phyloP scores from a whole-genome alignment of 192 early-diverging fungal genomes.

The Linnemannia schmuckeri region DNA sequence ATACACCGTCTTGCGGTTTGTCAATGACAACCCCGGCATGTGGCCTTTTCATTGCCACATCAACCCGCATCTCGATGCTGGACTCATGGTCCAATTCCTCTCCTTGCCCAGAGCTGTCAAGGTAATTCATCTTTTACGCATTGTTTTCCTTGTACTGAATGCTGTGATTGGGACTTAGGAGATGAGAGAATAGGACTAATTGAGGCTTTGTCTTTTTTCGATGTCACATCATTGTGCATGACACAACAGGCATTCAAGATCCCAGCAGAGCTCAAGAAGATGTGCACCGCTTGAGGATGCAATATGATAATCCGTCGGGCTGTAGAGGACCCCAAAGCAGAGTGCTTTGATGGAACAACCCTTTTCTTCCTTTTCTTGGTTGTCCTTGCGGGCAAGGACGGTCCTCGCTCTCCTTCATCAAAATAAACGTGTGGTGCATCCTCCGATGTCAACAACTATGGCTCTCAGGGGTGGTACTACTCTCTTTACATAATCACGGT shows the following conservation, averaged over 20 bases:
- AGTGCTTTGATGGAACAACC: neutral
- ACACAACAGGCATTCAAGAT: neutral
- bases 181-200: neutral
- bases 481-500: too few relatives aligned
- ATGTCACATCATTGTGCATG: neutral
- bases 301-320: too few relatives aligned
- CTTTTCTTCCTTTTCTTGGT: too few relatives aligned
- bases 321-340: neutral
- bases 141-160: neutral
- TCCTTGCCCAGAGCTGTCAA: neutral
- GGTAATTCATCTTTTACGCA: neutral
- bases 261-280: slow-evolving; percentile 10
- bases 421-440: too few relatives aligned
- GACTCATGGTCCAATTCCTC: slow-evolving; percentile 39
- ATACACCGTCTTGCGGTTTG: slow-evolving; percentile 23
- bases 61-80: slow-evolving; percentile 57
- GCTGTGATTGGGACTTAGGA: neutral
- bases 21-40: slow-evolving; percentile 52
- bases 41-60: slow-evolving; percentile 62
- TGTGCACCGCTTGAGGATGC: neutral
- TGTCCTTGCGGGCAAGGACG: too few relatives aligned
- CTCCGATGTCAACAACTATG: too few relatives aligned
- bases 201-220: neutral
- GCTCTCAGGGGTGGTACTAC: too few relatives aligned
- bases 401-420: too few relatives aligned